Evolutionary conservation across 306 rosid species (phyloP), one percentile per base, ranked within the genome.

Genomic region (Styphnolobium japonicum): DNA sequence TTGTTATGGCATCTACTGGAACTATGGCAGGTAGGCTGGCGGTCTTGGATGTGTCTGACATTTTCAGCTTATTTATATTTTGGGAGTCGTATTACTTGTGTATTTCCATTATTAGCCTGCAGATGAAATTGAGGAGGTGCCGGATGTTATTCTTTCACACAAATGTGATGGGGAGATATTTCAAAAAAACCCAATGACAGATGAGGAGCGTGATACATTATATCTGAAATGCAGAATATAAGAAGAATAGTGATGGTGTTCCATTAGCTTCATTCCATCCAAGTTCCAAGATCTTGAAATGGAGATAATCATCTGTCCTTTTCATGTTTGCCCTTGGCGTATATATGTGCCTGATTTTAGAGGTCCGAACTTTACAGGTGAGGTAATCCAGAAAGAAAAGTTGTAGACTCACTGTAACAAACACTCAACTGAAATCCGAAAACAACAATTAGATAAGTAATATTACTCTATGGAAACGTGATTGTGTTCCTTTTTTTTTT

Each of bases 1-100:
- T 57, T 90, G 80, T 31, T 94, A 25, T 92, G 94, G 97, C 88
- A 82, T 81, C 79, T 92, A 49, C 68, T 92, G 88, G 89, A 94
- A 73, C 58, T 88, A 18, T 94, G 88, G 92, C 86, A 90, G 91
- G 96, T 94, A 84, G 27, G 75, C 48, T 76, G 15, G 5, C 61
- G 34, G 37, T 80, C 76, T 63, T 85, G 31, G 1, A 43, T 18
- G 23, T 48, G 43, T 23, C 48, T 48, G 33, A 37, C 15, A 29
- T 33, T 60, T 77, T 63, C 62, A 49, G 6, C 42, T 33, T 70
- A 25, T 3, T 14, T 22, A n/a, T 25, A 10, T 78, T 63, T 64
- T 0, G 9, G 12, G 19, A 31, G 3, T 58, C 49, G 10, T 25
- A 49, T 80, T 2, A 66, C 58, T 25, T 82, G 25, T 57, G 34